Percentiles rank a stretch among this genome's conserved stretches.
Conservation (phyloP, 2,329 filamentous ascomycete species). For the Trichoderma polysporum region DNA sequence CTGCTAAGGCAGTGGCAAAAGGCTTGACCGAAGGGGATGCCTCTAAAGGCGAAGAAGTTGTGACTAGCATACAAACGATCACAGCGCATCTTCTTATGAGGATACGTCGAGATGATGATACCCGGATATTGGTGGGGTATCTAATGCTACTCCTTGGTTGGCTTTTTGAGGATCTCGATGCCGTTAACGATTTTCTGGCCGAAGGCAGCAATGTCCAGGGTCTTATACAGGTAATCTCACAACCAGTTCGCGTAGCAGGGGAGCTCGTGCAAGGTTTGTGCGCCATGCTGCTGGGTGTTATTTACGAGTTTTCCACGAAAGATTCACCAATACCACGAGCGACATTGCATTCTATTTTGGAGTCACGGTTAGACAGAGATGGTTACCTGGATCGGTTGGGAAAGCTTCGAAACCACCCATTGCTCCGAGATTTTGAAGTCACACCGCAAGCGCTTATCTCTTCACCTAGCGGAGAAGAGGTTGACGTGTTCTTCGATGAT, state of each 20-base stretch:
- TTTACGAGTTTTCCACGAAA: constrained; percentile 97
- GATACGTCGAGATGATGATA: constrained; percentile 73
- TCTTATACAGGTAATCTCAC: constrained; percentile 70
- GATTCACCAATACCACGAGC: constrained; percentile 86
- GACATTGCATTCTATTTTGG: constrained; percentile 76
- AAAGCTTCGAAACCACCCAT: constrained; percentile 72
- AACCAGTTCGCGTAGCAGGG: constrained; percentile 58
- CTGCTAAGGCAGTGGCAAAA: constrained; percentile 78
- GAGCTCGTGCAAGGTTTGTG: constrained; percentile 77
- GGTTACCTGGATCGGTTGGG: constrained; percentile 81
- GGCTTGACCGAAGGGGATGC: constrained; percentile 85
- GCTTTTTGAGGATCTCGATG: constrained; percentile 89
- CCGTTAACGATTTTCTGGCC: constrained; percentile 86
- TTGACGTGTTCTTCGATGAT: constrained; percentile 82
- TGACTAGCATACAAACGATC: constrained; percentile 88
- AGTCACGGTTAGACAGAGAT: constrained; percentile 76
- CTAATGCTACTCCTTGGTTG: constrained; percentile 85
- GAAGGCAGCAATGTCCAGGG: constrained; percentile 93
- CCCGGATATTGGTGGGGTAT: constrained; percentile 78
- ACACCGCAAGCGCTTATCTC: constrained; percentile 66
- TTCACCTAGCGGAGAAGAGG: constrained; percentile 51
- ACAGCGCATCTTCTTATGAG: constrained; percentile 82
- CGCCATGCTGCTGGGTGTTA: constrained; percentile 78
- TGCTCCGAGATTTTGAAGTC: constrained; percentile 88
- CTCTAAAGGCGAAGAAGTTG: constrained; percentile 85